phyloP scores from a whole-genome alignment of 2,329 filamentous ascomycete genomes.

The Colletotrichum zoysiae region DNA sequence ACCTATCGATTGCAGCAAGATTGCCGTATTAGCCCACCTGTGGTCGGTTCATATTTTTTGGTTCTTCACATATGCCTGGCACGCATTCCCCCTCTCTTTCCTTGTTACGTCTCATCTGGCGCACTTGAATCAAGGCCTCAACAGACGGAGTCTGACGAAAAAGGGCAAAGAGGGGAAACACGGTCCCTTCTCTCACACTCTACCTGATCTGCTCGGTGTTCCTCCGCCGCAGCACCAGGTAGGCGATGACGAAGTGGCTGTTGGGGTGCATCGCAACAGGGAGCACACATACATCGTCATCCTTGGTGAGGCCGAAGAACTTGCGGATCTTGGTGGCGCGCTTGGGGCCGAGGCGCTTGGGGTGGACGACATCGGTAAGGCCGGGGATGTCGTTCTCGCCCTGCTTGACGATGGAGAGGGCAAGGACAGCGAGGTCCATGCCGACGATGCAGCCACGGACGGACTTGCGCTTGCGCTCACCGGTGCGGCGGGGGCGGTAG shows the following conservation, averaged over 20 bases:
- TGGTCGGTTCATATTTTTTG: slow-evolving; percentile 27
- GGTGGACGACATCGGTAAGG: slow-evolving; percentile 96
- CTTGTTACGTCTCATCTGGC: slow-evolving; percentile 19
- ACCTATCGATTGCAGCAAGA: slow-evolving; percentile 68
- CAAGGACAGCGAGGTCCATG: slow-evolving; percentile 94
- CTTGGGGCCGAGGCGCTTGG: slow-evolving; percentile 99
- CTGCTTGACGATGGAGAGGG: slow-evolving; percentile 97
- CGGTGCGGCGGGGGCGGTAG: slow-evolving; percentile 97
- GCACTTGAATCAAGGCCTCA: slow-evolving; percentile 42
- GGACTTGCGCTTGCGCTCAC: slow-evolving; percentile 99
- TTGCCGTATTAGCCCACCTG: slow-evolving; percentile 51
- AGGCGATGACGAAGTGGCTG: slow-evolving; percentile 77
- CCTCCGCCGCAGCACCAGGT: slow-evolving; percentile 65
- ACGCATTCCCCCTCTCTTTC: slow-evolving; percentile 13
- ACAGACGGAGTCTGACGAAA: slow-evolving; percentile 18
- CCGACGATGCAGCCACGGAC: slow-evolving; percentile 99
- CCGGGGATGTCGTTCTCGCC: slow-evolving; percentile 94
- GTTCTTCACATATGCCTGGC: slow-evolving; percentile 34
- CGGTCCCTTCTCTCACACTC: slow-evolving; percentile 67
- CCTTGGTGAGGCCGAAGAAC: slow-evolving; percentile 99
- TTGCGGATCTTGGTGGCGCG: slow-evolving; percentile 99
- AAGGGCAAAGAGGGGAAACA: slow-evolving; percentile 34
- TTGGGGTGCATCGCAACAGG: slow-evolving; percentile 55
- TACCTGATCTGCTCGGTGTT: slow-evolving; percentile 61
- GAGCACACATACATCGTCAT: slow-evolving; percentile 94